phyloP scores from a whole-genome alignment of 2,329 filamentous ascomycete species.

The Nannizzia gypsea region DNA sequence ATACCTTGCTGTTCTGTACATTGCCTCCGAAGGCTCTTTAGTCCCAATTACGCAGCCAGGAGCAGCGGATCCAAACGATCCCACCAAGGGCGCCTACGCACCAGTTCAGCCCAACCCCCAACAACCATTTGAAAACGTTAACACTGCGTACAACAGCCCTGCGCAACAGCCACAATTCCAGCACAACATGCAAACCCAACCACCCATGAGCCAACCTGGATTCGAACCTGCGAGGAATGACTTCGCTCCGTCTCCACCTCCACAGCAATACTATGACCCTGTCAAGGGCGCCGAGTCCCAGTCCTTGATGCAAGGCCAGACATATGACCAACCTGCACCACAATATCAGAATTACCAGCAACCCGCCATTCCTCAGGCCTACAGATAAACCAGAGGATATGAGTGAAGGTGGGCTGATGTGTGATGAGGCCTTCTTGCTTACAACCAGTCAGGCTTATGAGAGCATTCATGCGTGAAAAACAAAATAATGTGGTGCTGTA shows the following conservation, averaged over 20 bases:
- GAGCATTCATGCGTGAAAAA: background rate
- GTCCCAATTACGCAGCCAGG: background rate
- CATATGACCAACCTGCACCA: background rate
- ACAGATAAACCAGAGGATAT: background rate
- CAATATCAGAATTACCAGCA: background rate
- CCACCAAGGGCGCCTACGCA: background rate
- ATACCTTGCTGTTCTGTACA: background rate
- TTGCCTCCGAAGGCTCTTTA: background rate
- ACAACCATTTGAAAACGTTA: background rate
- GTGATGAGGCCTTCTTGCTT: background rate
- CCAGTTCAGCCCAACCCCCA: background rate
- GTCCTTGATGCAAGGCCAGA: background rate
- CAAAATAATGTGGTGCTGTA: too few species aligned
- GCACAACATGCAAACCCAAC: background rate
- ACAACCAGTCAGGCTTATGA: background rate
- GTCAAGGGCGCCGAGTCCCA: background rate
- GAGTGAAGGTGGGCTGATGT: background rate
- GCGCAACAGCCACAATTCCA: background rate
- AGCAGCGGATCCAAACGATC: background rate
- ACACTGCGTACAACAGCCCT: background rate
- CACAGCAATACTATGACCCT: slow-evolving; percentile 1
- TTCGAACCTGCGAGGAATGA: background rate
- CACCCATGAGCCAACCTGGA: slow-evolving; percentile 1
- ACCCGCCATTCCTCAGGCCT: background rate
- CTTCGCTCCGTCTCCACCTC: background rate